Conservation (phyloP, 140 eudicot genomes). For the Oenanthe javanica region DNA sequence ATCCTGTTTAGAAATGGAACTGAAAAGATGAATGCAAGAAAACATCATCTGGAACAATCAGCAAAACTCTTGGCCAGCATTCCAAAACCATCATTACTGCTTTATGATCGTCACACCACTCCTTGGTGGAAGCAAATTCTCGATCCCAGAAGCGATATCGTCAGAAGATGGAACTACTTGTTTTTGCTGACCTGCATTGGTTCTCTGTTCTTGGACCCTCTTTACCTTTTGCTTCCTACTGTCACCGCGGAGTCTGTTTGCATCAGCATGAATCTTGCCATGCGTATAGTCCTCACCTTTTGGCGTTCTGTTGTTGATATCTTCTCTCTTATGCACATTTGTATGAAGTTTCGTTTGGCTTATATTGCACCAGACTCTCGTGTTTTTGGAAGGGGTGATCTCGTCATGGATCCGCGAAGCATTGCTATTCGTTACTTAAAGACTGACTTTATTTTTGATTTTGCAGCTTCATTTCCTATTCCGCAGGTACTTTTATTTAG, state of each 20-base stretch:
- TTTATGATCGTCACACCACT: conserved; percentile 23
- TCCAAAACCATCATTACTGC: conserved; percentile 19
- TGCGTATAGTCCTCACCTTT: conserved; percentile 44
- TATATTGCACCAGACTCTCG: conserved; percentile 53
- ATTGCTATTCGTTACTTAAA: conserved; percentile 54
- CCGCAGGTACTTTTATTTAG: conserved; percentile 36
- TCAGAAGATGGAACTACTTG: conserved; percentile 61
- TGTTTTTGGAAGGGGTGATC: conserved; percentile 89
- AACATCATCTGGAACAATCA: neutral
- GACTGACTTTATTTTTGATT: conserved; percentile 50
- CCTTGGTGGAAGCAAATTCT: conserved; percentile 64
- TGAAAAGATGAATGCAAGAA: neutral
- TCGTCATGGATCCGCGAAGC: conserved; percentile 47
- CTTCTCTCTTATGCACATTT: conserved; percentile 56
- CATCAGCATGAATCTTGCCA: conserved; percentile 35
- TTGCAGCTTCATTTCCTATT: conserved; percentile 75
- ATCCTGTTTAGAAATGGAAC: neutral
- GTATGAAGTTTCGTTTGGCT: conserved; percentile 72
- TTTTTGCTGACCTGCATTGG: conserved; percentile 50
- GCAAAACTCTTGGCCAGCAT: neutral
- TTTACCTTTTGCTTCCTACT: conserved; percentile 55
- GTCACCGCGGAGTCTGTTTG: conserved; percentile 29
- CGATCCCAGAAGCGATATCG: conserved; percentile 62
- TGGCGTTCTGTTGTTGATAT: conserved; percentile 56
- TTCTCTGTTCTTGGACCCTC: conserved; percentile 71